phyloP scores from a whole-genome alignment of 2,329 filamentous ascomycete genomes.

The Cladobotryum mycophilum region DNA sequence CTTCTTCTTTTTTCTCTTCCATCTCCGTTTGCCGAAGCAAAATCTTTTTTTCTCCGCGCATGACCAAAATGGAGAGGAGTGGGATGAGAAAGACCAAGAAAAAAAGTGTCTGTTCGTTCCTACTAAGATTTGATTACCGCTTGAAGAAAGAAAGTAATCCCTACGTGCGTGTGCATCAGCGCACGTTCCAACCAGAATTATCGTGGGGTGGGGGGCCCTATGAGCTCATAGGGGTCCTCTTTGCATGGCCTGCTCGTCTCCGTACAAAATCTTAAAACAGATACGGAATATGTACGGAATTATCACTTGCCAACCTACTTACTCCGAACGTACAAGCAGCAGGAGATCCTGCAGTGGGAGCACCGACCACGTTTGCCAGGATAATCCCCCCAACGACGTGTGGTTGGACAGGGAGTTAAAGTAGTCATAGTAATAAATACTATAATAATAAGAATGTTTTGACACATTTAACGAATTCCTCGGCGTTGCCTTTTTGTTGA shows the following conservation, averaged over 20 bases:
- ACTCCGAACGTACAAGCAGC: neutral
- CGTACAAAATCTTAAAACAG: neutral
- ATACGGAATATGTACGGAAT: neutral
- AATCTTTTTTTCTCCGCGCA: no score
- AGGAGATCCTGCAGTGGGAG: neutral
- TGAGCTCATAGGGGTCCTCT: slow-evolving; percentile 27
- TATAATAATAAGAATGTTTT: no score
- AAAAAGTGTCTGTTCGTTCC: no score
- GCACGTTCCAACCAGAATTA: slow-evolving; percentile 10
- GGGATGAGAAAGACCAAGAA: no score
- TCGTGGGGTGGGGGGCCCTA: slow-evolving; percentile 8
- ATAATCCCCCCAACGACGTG: neutral
- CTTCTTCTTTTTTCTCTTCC: no score
- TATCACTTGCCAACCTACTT: neutral
- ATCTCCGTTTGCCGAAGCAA: no score
- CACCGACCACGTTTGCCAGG: neutral
- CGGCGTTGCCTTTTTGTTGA: neutral
- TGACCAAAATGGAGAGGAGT: no score
- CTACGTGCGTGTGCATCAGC: slow-evolving; percentile 7
- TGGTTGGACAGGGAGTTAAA: no score
- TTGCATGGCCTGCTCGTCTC: neutral
- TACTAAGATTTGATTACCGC: neutral
- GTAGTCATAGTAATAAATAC: no score
- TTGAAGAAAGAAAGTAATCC: neutral
- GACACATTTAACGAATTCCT: no score